phyloP scores from a whole-genome alignment of 495 filamentous ascomycete genomes.

The Paragyromitra xinjiangensis region DNA sequence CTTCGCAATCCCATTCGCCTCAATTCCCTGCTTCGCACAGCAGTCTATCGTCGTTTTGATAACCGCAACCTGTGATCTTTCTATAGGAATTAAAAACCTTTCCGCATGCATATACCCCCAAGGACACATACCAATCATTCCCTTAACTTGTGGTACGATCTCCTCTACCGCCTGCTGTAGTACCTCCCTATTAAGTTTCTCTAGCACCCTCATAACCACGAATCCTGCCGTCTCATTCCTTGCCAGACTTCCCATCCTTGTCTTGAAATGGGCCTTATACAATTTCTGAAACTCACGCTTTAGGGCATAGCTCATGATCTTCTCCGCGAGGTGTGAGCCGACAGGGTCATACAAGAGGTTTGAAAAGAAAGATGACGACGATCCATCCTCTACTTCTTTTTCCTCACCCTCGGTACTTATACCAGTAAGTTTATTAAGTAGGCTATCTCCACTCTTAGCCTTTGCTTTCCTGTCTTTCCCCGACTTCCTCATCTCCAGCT shows the following conservation, averaged over 20 bases:
- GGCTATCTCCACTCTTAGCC: slow-evolving; percentile 21
- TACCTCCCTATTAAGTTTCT: slow-evolving; percentile 84
- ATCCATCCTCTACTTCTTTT: slow-evolving; percentile 48
- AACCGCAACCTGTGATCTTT: slow-evolving; percentile 76
- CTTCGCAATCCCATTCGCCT: slow-evolving; percentile 58
- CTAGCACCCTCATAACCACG: slow-evolving; percentile 78
- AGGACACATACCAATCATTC: slow-evolving; percentile 64
- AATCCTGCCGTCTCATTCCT: slow-evolving; percentile 91
- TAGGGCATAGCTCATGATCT: slow-evolving; percentile 77
- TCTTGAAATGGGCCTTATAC: slow-evolving; percentile 76
- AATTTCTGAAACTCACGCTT: slow-evolving; percentile 89
- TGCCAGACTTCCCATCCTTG: slow-evolving; percentile 76
- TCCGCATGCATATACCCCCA: background rate
- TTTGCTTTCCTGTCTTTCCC: slow-evolving; percentile 35
- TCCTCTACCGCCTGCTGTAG: slow-evolving; percentile 72
- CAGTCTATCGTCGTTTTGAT: slow-evolving; percentile 84
- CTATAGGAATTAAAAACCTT: slow-evolving; percentile 50
- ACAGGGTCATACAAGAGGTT: slow-evolving; percentile 86
- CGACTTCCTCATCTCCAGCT: slow-evolving; percentile 69
- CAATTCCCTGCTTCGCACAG: slow-evolving; percentile 72
- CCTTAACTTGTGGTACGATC: slow-evolving; percentile 73
- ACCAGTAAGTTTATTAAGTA: slow-evolving; percentile 64
- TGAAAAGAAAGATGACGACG: slow-evolving; percentile 71
- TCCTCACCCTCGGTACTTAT: slow-evolving; percentile 71
- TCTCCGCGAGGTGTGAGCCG: slow-evolving; percentile 88